Evolutionary conservation across 2,329 filamentous ascomycete genomes (phyloP).

Genomic region (Phaeosphaeria sp.): DNA sequence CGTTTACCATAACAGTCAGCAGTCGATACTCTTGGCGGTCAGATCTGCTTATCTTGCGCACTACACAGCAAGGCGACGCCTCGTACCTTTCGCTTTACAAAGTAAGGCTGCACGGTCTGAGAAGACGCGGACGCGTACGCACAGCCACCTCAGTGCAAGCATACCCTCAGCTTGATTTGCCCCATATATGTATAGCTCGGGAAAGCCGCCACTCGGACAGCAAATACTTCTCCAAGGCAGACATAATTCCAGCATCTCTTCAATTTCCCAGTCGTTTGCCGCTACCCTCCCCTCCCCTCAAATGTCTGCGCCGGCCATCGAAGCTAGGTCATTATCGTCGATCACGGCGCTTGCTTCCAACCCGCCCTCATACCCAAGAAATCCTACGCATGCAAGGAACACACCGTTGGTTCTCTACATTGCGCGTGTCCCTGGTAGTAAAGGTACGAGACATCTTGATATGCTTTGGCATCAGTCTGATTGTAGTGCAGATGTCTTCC

Average conservation of each 20-base stretch:
- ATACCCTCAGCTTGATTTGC: slow-evolving; percentile 28
- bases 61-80: slow-evolving; percentile 16
- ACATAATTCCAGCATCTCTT: slow-evolving; percentile 12
- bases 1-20: slow-evolving; percentile 10
- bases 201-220: slow-evolving; percentile 15
- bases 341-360: slow-evolving; percentile 84
- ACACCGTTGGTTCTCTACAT: slow-evolving; percentile 87
- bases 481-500: slow-evolving; percentile 74
- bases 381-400: slow-evolving; percentile 71
- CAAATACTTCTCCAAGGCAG: slow-evolving; percentile 8
- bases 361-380: slow-evolving; percentile 83
- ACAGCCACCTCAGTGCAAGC: slow-evolving; percentile 38
- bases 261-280: slow-evolving; percentile 13
- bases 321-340: slow-evolving; percentile 82
- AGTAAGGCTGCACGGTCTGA: slow-evolving; percentile 8
- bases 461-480: slow-evolving; percentile 18
- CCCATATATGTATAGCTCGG: slow-evolving; percentile 24
- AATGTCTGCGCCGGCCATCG: slow-evolving; percentile 58
- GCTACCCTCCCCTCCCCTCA: slow-evolving; percentile 17
- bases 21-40: slow-evolving; percentile 19
- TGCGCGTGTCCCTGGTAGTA: slow-evolving; percentile 87
- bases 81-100: slow-evolving; percentile 20
- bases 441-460: slow-evolving; percentile 64
- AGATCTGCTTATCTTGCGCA: slow-evolving; percentile 17
- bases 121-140: slow-evolving; percentile 26